Evolutionary conservation across 2,329 filamentous ascomycete species (phyloP), one percentile per base, ranked within the genome.

Genomic region (Epichloe festucae): DNA sequence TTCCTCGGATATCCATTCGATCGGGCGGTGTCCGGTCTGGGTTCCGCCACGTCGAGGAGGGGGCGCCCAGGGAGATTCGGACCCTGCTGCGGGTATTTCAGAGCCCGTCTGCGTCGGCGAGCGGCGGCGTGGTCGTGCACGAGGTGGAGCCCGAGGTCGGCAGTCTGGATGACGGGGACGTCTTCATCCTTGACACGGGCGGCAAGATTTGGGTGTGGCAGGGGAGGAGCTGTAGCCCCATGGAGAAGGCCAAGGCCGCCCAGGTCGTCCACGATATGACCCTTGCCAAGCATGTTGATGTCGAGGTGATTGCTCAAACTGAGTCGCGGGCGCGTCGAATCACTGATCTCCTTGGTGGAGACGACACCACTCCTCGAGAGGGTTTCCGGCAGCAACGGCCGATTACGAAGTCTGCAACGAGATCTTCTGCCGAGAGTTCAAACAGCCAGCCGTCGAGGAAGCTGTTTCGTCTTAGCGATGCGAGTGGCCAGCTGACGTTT

Each of bases 131-230:
- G 10, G 70, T 85, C 35, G 79, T 84, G 10, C 71, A 80, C 60
- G 82, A 85, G 62, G 82, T 85, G 1, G 73, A 78, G 55, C 79
- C 81, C 3, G 73, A 68, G 0, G 82, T 78, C 75, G 59, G 69
- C 57, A 84, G 78, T 58, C 71, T 85, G 35, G 81, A 85, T 57
- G 81, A 84, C 53, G 69, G 69, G 49, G 82, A 86, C 59, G 82
- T 85, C 2, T 85, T 85, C 57, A 70, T 85, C 14, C 64, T 85
- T 43, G 82, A 85, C 57, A 72, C 72, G 49, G 75, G 75, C 23
- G 70, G 77, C 48, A 84, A 84, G 68, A 81, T 85, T 57, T 84
- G 78, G 73, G 78, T 84, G 4, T 86, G 82, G 82, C 82, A 85
- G 67, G 82, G 82, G 48, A 73, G 72, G 58, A 73, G 72, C 42